Base-by-base conservation (phyloP, 2,329 filamentous ascomycete species). In the Aspergillus persii region DNA sequence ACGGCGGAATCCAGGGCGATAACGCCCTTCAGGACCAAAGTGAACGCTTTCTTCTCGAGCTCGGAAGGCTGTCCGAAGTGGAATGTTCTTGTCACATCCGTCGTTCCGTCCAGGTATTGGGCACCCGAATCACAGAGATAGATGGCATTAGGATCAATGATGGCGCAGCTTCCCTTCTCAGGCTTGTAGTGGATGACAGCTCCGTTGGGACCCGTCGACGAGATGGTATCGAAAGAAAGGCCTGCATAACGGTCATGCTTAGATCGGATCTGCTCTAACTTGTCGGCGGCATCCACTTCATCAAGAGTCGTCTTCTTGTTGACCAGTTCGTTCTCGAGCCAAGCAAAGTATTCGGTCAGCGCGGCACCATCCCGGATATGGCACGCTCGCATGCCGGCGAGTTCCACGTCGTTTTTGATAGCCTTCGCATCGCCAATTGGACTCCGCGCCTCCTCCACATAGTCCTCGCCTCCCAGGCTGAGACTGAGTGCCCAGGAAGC, bases 81-180 rank as follows among this genome's bases (percentile, higher is more conserved):
- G 44, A 96, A 80, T 0, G 95, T 99, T 47, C 95, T 85, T 4
- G 95, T 99, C 0, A 92, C 96, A 71, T 99, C 95, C 0, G 95
- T 99, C 0, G 95, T 99, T 57, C 95, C 95, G 73, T 99, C 95
- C 2, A 90, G 82, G 70, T 94, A 99, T 75, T 99, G 95, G n/a
- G 91, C 95, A 26, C 95, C 95, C 26, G 95, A 98, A 76, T 99
- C 95, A 73, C 95, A 99, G 2, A 99, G 86, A 70, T 99, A 99
- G 59, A 99, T 86, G 12, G 88, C 87, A 6, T 87, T 86, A 0
- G 92, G 91, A 66, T 99, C 92, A 67, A 99, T 92, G 30, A 85
- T 80, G 8, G 92, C 85, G 76, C 94, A 98, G 63, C 83, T 89
- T 23, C 90, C 92, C 57, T 84, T 86, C 71, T 96, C 91, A 0